phyloP scores from a whole-genome alignment of 73 alveolate species.

The Paramecium sonneborni region DNA sequence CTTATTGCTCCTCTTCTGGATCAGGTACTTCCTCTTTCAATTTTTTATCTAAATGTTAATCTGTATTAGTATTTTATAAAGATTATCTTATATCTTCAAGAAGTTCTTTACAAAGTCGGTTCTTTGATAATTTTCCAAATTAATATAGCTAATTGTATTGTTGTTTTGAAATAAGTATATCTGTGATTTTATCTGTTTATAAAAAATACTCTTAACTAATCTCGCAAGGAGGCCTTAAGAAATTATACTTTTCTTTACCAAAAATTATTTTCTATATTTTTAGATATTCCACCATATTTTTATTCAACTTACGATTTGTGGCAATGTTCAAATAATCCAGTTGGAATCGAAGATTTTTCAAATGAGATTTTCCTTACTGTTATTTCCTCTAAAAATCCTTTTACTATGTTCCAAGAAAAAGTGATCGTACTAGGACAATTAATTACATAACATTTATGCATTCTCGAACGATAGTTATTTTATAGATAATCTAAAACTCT shows the following conservation, averaged over 20 bases:
- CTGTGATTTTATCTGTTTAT: not conserved
- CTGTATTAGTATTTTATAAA: not conserved
- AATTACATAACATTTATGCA: constrained; percentile 70
- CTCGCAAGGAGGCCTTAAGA: constrained; percentile 17
- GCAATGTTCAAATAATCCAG: constrained; percentile 9
- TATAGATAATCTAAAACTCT: constrained; percentile 56
- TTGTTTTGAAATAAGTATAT: not conserved
- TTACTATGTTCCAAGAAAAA: constrained; percentile 62
- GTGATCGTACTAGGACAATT: constrained; percentile 64
- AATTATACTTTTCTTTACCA: not conserved
- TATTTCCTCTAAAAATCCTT: constrained; percentile 67
- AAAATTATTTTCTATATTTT: not conserved
- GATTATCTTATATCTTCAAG: not conserved
- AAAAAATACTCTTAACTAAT: not conserved
- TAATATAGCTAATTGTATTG: not conserved
- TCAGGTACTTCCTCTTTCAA: not conserved
- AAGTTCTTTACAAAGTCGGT: not conserved
- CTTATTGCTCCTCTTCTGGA: not conserved
- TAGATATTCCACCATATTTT: constrained; percentile 1
- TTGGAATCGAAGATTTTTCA: not conserved
- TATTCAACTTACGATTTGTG: not conserved
- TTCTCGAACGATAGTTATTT: constrained; percentile 70
- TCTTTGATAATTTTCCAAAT: not conserved
- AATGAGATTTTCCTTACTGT: constrained; percentile 58
- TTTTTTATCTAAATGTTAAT: not conserved